phyloP scores from a whole-genome alignment of 768 basidiomycete genomes.

The Dacryopinax spathularia region DNA sequence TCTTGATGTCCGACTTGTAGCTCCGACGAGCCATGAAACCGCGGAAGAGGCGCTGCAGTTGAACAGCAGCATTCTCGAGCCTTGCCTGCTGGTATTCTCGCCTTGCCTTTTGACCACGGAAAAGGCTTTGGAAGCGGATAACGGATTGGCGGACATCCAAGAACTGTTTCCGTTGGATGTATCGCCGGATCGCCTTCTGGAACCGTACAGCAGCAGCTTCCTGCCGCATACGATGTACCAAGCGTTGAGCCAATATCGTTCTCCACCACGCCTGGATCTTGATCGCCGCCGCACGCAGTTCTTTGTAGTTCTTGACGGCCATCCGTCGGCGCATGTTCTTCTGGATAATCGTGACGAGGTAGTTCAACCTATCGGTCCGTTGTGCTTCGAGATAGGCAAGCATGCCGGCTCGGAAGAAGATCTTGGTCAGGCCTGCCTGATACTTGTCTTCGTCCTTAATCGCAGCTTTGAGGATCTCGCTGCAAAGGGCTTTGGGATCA shows the following conservation, averaged over 20 bases:
- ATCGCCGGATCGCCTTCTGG: conserved; percentile 59
- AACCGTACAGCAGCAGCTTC: conserved; percentile 62
- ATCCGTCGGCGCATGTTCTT: conserved; percentile 88
- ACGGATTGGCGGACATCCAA: conserved; percentile 46
- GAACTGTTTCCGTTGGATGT: conserved; percentile 59
- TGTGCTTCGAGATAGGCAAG: conserved; percentile 86
- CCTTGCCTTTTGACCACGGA: conserved; percentile 63
- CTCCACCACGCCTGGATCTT: conserved; percentile 92
- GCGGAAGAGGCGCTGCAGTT: conserved; percentile 70
- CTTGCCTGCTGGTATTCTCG: conserved; percentile 42
- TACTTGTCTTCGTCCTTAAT: conserved; percentile 93
- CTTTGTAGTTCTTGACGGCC: conserved; percentile 65
- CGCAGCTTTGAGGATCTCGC: conserved; percentile 67
- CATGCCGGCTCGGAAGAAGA: conserved; percentile 99
- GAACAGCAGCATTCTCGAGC: conserved; percentile 45
- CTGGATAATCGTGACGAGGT: conserved; percentile 87
- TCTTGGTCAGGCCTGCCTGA: conserved; percentile 92
- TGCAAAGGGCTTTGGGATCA: conserved; percentile 68
- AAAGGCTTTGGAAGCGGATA: conserved; percentile 64
- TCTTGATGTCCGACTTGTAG: conserved; percentile 46
- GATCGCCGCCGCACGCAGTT: conserved; percentile 58
- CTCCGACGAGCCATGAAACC: conserved; percentile 49
- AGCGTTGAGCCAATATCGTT: conserved; percentile 57
- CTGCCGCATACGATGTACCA: conserved; percentile 56
- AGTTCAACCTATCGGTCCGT: conserved; percentile 73